Evolutionary conservation across 2,329 filamentous ascomycete species (phyloP).

Genomic region (Trichocomaceae sp.): DNA sequence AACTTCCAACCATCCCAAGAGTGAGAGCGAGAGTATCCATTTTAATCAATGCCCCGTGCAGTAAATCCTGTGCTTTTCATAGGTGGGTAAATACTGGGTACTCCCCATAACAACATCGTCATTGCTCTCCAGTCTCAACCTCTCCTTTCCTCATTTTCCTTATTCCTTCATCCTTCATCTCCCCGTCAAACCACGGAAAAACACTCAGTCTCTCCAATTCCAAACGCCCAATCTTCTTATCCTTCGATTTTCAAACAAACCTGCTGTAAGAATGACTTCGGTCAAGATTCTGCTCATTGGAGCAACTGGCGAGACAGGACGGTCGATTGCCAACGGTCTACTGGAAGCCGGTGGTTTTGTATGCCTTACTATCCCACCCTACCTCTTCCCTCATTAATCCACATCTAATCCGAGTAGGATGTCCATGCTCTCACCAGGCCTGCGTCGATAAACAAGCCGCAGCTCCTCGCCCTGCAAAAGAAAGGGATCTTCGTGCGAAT

Average conservation of each 20-base stretch:
- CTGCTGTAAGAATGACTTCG: conserved; percentile 4
- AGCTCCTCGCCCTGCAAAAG: conserved; percentile 27
- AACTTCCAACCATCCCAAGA: not conserved
- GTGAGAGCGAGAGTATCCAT: not conserved
- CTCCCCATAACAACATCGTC: conserved; percentile 6
- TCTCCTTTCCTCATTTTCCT: not conserved
- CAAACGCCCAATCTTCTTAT: not conserved
- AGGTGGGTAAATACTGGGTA: not conserved
- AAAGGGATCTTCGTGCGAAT: conserved; percentile 33
- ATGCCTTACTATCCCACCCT: not conserved
- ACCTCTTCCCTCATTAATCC: not conserved
- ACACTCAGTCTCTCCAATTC: not conserved
- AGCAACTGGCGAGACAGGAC: conserved; percentile 24
- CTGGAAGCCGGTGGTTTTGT: conserved; percentile 19
- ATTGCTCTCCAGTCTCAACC: not conserved
- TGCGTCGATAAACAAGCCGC: conserved; percentile 37
- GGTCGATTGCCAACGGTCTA: conserved; percentile 22
- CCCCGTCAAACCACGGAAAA: not conserved
- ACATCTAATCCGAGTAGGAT: conserved; percentile 26
- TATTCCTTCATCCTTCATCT: not conserved
- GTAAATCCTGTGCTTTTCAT: not conserved
- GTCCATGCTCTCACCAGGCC: conserved; percentile 39
- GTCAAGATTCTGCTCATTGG: conserved; percentile 21
- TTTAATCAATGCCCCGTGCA: not conserved
- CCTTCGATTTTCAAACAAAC: not conserved